phyloP scores from a whole-genome alignment of 768 basidiomycete genomes.

The Tulasnella sp. region DNA sequence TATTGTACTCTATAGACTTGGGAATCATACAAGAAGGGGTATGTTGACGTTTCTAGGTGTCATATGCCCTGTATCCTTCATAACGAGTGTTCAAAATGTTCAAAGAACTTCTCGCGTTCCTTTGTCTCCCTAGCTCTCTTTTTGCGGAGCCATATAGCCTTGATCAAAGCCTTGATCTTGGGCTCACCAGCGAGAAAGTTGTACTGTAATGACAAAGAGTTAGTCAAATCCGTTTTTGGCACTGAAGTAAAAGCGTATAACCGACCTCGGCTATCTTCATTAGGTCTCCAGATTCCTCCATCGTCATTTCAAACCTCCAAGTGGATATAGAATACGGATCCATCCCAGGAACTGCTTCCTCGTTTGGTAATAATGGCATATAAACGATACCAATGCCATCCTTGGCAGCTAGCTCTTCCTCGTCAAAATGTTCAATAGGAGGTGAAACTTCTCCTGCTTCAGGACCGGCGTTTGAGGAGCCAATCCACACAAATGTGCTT shows the following conservation, averaged over 20 bases:
- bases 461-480: constrained; percentile 18
- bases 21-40: too few relatives aligned
- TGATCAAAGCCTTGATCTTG: constrained; percentile 19
- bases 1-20: background rate
- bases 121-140: constrained; percentile 14
- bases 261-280: constrained; percentile 20
- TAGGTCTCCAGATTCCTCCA: constrained; percentile 20
- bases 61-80: too few relatives aligned
- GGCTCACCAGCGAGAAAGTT: constrained; percentile 20
- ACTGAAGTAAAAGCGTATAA: background rate
- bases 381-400: constrained; percentile 24
- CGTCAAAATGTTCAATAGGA: constrained; percentile 12
- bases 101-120: background rate
- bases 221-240: background rate
- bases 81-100: constrained; percentile 3
- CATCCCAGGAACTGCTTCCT: constrained; percentile 17
- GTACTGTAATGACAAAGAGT: constrained; percentile 5
- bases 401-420: constrained; percentile 17
- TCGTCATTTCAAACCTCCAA: constrained; percentile 18
- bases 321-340: constrained; percentile 21
- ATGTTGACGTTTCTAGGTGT: too few relatives aligned
- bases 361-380: constrained; percentile 21
- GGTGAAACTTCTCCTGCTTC: background rate
- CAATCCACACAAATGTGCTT: constrained; percentile 20
- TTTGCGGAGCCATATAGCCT: constrained; percentile 22